These are phyloP conservation scores for Claviceps spartinae DNA, from an alignment of 2,329 filamentous ascomycete species.

Conservation along the genomic window DNA sequence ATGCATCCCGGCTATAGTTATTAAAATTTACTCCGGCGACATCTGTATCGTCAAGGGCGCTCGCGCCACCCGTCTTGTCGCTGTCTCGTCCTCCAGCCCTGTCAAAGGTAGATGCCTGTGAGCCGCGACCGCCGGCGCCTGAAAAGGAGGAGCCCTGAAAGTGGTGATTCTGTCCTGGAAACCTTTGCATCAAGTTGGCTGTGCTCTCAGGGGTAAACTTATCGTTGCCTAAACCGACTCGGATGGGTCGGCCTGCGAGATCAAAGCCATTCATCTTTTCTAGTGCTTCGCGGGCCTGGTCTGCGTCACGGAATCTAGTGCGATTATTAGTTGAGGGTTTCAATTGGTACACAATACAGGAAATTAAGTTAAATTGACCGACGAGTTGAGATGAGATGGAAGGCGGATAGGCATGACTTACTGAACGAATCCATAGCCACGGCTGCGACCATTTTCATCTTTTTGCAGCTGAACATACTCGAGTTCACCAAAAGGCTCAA, in stretches of 20 bases:
- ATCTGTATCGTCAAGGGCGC: constrained; percentile 92
- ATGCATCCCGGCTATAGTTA: constrained; percentile 94
- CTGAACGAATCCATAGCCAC: constrained; percentile 98
- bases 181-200: constrained; percentile 81
- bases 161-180: constrained; percentile 65
- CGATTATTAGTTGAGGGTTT: too few species aligned
- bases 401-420: constrained; percentile 35
- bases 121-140: constrained; percentile 74
- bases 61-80: constrained; percentile 82
- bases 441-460: constrained; percentile 78
- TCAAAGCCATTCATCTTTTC: constrained; percentile 99
- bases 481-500: constrained; percentile 93
- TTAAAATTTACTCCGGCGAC: constrained; percentile 98
- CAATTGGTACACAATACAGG: too few species aligned
- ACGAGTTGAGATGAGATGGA: neutral
- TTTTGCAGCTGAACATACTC: constrained; percentile 97
- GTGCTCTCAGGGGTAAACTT: constrained; percentile 98
- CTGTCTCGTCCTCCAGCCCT: constrained; percentile 78
- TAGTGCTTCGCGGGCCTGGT: constrained; percentile 82
- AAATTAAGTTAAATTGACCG: too few species aligned
- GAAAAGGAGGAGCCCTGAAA: constrained; percentile 89
- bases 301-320: constrained; percentile 71
- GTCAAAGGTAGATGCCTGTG: constrained; percentile 79
- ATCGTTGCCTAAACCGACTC: constrained; percentile 98
- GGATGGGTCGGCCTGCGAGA: constrained; percentile 89